Conservation (phyloP, 2,329 filamentous ascomycete genomes). For the Xylaria sp. region DNA sequence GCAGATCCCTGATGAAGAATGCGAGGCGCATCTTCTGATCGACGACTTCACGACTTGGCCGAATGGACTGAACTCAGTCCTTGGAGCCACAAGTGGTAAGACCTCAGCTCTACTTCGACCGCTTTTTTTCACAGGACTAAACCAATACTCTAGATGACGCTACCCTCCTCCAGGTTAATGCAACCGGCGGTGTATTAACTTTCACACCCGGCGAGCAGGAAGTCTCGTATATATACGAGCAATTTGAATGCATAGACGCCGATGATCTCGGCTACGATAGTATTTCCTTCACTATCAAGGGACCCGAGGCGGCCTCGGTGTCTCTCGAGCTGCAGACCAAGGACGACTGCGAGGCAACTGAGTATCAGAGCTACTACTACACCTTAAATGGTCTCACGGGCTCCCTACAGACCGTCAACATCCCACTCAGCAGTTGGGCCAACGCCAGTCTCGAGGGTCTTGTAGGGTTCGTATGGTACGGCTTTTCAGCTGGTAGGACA, state of each 20-base stretch:
- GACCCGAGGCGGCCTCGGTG: conserved; percentile 48
- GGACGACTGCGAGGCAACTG: conserved; percentile 37
- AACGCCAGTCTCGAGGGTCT: conserved; percentile 63
- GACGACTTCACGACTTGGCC: conserved; percentile 51
- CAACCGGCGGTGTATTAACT: conserved; percentile 41
- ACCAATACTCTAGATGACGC: conserved; percentile 42
- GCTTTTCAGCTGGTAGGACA: conserved; percentile 47
- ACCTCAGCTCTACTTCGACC: neutral
- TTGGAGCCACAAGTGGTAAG: conserved; percentile 48
- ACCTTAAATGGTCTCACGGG: conserved; percentile 61
- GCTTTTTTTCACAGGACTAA: conserved; percentile 18
- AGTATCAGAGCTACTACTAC: conserved; percentile 55
- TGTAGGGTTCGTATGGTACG: conserved; percentile 55
- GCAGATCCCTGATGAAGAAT: conserved; percentile 39
- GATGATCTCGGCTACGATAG: conserved; percentile 41
- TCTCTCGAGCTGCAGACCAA: conserved; percentile 48
- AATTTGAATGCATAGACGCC: conserved; percentile 45
- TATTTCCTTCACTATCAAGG: conserved; percentile 47
- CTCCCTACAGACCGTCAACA: conserved; percentile 59
- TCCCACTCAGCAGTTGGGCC: conserved; percentile 60
- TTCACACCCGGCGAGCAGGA: conserved; percentile 44
- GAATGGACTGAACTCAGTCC: conserved; percentile 40
- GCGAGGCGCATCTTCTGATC: conserved; percentile 48
- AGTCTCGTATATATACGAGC: conserved; percentile 47
- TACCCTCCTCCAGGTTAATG: conserved; percentile 44